These are phyloP conservation scores for Podospora pseudopauciseta DNA, from an alignment of 495 filamentous ascomycete species.

Conservation along the genomic window DNA sequence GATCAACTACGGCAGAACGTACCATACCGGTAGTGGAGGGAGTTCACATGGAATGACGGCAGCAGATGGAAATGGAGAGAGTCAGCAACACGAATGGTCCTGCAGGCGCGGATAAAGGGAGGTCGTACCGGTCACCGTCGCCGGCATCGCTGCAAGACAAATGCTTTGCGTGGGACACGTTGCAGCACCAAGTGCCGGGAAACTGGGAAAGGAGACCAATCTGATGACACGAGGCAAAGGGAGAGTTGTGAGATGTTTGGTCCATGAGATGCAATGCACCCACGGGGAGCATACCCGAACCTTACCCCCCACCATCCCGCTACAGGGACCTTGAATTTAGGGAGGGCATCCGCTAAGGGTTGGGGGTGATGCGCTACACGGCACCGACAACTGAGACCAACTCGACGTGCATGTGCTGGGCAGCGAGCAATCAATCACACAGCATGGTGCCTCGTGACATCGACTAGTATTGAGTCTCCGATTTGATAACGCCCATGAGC, in stretches of 20 bases:
- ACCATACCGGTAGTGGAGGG: too few relatives aligned
- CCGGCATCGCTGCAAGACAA: neutral
- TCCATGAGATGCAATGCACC: neutral
- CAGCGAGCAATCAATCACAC: neutral
- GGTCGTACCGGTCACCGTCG: neutral
- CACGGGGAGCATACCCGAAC: conserved; percentile 7
- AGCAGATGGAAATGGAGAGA: neutral
- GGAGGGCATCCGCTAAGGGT: neutral
- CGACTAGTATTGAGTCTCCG: neutral
- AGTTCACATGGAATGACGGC: neutral
- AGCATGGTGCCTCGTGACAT: neutral
- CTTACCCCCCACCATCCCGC: neutral
- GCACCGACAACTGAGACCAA: neutral
- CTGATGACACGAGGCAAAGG: neutral
- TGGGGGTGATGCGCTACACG: neutral
- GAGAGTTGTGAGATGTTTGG: neutral
- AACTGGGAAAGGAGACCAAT: neutral
- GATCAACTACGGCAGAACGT: neutral
- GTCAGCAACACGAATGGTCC: neutral
- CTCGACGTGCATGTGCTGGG: neutral
- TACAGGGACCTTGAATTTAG: neutral
- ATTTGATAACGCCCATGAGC: neutral
- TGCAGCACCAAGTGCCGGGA: neutral
- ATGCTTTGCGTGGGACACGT: neutral
- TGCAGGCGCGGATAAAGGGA: neutral